These are phyloP conservation scores for Penicillium sp. DNA, from an alignment of 2,329 filamentous ascomycete species.

Conservation along the genomic window DNA sequence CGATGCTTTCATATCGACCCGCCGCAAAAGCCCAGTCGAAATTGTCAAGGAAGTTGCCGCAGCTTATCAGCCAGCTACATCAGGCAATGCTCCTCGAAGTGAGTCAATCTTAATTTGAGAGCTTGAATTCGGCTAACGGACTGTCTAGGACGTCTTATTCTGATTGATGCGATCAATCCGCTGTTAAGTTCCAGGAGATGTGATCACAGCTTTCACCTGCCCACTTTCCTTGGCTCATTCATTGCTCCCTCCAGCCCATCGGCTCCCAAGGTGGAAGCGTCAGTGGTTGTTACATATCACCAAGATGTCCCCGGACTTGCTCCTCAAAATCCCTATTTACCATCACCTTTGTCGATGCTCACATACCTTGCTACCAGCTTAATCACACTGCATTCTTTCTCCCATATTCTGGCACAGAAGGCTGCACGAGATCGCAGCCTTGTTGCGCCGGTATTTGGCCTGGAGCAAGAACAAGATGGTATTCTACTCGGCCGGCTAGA, in stretches of 20 bases:
- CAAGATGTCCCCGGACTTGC: slow-evolving; percentile 61
- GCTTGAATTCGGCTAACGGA: too few species aligned
- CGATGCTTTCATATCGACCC: slow-evolving; percentile 62
- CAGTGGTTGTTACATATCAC: slow-evolving; percentile 76
- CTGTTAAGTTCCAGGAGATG: slow-evolving; percentile 43
- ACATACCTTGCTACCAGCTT: slow-evolving; percentile 85
- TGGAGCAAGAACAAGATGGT: slow-evolving; percentile 71
- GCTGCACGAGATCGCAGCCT: slow-evolving; percentile 70
- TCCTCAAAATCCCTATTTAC: slow-evolving; percentile 45
- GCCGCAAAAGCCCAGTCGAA: slow-evolving; percentile 52
- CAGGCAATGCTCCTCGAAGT: slow-evolving; percentile 25
- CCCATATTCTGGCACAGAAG: slow-evolving; percentile 67
- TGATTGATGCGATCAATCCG: slow-evolving; percentile 73
- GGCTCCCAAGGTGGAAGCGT: slow-evolving; percentile 45
- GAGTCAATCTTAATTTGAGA: slow-evolving; percentile 16
- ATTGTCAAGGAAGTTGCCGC: slow-evolving; percentile 57
- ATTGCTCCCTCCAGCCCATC: slow-evolving; percentile 49
- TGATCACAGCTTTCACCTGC: slow-evolving; percentile 52
- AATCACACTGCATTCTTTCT: slow-evolving; percentile 64
- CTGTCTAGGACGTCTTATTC: slow-evolving; percentile 63
- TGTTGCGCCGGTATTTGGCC: slow-evolving; percentile 69
- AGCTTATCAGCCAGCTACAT: slow-evolving; percentile 21
- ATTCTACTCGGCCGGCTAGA: slow-evolving; percentile 61
- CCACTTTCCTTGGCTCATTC: slow-evolving; percentile 63
- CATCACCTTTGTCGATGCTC: slow-evolving; percentile 65